Base-by-base conservation (phyloP, 78 protist species). In the Cavenderia fasciculata region DNA sequence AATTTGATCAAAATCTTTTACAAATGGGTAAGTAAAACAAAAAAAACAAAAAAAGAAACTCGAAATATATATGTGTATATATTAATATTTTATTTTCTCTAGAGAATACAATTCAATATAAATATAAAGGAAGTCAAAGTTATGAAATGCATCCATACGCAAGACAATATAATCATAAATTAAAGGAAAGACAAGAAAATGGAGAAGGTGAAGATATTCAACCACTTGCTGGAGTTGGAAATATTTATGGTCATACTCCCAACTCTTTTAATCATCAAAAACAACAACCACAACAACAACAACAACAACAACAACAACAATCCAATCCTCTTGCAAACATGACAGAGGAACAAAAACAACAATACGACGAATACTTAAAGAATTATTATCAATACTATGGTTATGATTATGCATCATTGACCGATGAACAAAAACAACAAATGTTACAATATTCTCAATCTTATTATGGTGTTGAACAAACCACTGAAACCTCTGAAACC, bases 81-180 rank as follows among this genome's bases (percentile, higher is more conserved):
- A n/a, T n/a, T n/a, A n/a, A n/a, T n/a, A n/a, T n/a, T n/a, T n/a
- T n/a, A n/a, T n/a, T n/a, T n/a, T n/a, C n/a, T n/a, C n/a, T n/a
- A n/a, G n/a, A n/a, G n/a, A n/a, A n/a, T n/a, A n/a, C n/a, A n/a
- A n/a, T 34, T 56, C 90, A 82, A 68, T 44, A 49, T n/a, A 76
- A 82, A 68, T 82, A 82, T 44, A 19, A 23, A 21, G 61, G 63
- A n/a, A 82, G 90, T 46, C 27, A 27, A 31, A 34, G 11, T 21
- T 82, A 68, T 57, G 90, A 82, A 68, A 66, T 47, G 31, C 90
- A 82, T 46, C 90, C 90, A 21, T 82, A 82, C 57, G 90, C 90
- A 18, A 27, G 1, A 6, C 25, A 11, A 21, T 82, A 82, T 27
- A 82, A 82, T 49, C 36, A 59, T 21, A 31, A 43, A 49, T 66